Percentiles rank a stretch among this genome's conserved stretches.
Evolutionary conservation across 2,329 filamentous ascomycete species (phyloP).

Genomic region (Rutstroemia sp.): DNA sequence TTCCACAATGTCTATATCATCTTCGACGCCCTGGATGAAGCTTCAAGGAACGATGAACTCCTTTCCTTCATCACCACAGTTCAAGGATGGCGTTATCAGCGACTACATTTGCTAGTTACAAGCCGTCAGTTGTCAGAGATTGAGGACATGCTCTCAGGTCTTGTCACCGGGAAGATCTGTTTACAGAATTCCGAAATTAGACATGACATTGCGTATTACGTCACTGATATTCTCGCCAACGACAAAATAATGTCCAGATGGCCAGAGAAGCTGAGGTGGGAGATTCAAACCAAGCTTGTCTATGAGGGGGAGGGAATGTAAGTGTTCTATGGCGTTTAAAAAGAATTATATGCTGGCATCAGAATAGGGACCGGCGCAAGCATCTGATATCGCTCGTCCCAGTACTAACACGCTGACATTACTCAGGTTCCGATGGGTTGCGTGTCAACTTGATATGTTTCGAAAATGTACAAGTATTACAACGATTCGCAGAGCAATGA

Average conservation of each 20-base stretch:
- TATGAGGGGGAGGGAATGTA: constrained; percentile 29
- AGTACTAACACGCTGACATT: neutral
- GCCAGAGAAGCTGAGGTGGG: constrained; percentile 19
- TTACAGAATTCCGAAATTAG: constrained; percentile 16
- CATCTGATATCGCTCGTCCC: neutral
- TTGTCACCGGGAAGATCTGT: constrained; percentile 15
- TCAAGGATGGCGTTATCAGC: constrained; percentile 10
- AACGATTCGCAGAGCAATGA: constrained; percentile 24
- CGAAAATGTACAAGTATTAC: constrained; percentile 18
- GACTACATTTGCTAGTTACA: constrained; percentile 23
- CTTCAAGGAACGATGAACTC: constrained; percentile 21
- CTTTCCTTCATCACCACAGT: constrained; percentile 25
- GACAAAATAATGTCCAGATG: constrained; percentile 23
- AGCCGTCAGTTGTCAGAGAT: constrained; percentile 32
- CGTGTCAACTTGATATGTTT: constrained; percentile 30
- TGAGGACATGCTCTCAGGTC: constrained; percentile 19
- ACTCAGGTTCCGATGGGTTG: constrained; percentile 32
- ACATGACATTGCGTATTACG: constrained; percentile 26
- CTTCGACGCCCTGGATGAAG: constrained; percentile 34
- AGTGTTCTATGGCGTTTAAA: constrained; percentile 6
- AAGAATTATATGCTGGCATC: neutral
- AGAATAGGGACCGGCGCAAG: neutral
- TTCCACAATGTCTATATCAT: constrained; percentile 32
- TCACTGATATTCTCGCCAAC: constrained; percentile 21
- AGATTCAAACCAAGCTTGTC: constrained; percentile 25